Percentiles rank a stretch among this genome's conserved stretches.
These are phyloP conservation scores for Vigna unguiculata DNA, from an alignment of 306 rosid species.

Conservation along the genomic window DNA sequence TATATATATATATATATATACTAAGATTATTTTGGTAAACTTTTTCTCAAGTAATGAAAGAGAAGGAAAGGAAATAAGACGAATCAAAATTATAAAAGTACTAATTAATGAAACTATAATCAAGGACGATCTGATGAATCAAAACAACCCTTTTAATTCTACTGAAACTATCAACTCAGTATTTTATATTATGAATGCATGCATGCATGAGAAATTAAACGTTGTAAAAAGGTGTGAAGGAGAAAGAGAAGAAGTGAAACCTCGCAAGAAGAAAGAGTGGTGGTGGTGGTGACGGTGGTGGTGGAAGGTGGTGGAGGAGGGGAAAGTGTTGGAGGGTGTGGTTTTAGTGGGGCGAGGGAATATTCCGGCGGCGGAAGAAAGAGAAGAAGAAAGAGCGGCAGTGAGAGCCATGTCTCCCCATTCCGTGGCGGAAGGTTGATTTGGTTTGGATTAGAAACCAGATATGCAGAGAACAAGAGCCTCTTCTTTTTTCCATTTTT, in stretches of 20 bases:
- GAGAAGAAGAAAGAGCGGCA: constrained; percentile 60
- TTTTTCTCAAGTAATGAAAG: too few relatives aligned
- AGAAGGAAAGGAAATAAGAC: too few relatives aligned
- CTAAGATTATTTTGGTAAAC: too few relatives aligned
- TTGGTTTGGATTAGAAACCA: constrained; percentile 49
- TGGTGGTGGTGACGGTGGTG: constrained; percentile 31
- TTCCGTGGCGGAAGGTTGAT: constrained; percentile 42
- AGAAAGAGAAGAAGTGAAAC: constrained; percentile 37
- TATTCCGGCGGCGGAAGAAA: constrained; percentile 33
- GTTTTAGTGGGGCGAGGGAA: constrained; percentile 37
- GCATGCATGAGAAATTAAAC: too few relatives aligned
- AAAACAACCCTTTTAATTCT: not conserved
- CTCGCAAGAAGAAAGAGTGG: constrained; percentile 60
- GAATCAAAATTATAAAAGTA: too few relatives aligned
- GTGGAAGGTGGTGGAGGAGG: not conserved
- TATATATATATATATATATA: too few relatives aligned
- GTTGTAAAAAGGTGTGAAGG: not conserved
- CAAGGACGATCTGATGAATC: not conserved
- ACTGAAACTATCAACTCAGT: not conserved
- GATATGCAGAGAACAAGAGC: constrained; percentile 42
- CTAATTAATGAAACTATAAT: not conserved
- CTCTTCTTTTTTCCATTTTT: constrained; percentile 44
- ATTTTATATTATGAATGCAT: too few relatives aligned
- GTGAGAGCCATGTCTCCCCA: constrained; percentile 79
- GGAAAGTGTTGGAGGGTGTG: constrained; percentile 32